Conservation (phyloP, 2,329 filamentous ascomycete species). For the Apiospora kogelbergensis region DNA sequence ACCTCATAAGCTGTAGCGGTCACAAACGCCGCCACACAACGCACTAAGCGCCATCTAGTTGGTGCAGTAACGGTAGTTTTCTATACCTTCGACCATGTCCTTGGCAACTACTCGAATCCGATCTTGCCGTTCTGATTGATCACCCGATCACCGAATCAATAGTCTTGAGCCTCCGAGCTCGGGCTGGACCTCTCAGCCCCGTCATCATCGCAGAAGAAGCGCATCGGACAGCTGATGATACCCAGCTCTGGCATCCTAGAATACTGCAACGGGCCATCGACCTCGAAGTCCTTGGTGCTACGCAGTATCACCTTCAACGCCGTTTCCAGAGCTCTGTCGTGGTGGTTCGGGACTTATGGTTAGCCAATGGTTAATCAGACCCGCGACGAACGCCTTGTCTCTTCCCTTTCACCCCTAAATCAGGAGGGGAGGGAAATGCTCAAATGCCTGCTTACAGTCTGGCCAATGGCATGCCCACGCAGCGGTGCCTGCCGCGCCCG, state of each 20-base stretch:
- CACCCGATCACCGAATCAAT: neutral
- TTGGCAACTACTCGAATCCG: too few relatives aligned
- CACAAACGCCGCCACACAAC: neutral
- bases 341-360: neutral
- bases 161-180: neutral
- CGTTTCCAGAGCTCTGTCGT: conserved; percentile 14
- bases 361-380: neutral
- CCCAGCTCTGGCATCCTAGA: conserved; percentile 24
- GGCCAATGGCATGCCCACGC: conserved; percentile 21
- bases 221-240: conserved; percentile 21
- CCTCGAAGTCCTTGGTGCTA: conserved; percentile 18
- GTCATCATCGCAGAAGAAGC: neutral
- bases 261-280: conserved; percentile 19
- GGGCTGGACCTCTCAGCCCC: neutral
- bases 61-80: too few relatives aligned
- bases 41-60: neutral
- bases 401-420: neutral
- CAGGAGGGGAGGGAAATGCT: neutral
- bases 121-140: neutral
- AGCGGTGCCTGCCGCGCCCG: conserved; percentile 22
- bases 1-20: neutral
- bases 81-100: neutral
- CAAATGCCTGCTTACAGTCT: conserved; percentile 13
- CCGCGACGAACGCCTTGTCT: neutral
- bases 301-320: conserved; percentile 16